Base-by-base conservation (phyloP, 352 stramenopile species). In the Phytophthora brassicae region DNA sequence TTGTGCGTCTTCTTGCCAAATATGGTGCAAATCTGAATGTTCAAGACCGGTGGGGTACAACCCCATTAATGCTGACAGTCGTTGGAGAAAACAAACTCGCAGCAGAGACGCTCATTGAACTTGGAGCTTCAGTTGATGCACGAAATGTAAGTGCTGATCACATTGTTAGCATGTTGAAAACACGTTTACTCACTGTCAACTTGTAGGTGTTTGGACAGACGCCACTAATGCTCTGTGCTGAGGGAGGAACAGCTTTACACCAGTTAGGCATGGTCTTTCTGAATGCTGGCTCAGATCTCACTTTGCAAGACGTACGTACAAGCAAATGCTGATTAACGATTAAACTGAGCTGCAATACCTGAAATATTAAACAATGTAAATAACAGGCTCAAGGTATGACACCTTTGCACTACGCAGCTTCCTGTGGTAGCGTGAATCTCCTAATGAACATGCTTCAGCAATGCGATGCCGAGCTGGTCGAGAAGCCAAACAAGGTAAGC, bases 1-100 rank as follows among this genome's bases (percentile, higher is more conserved):
- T 91, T 38, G 83, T 94, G 41, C 82, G 83, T 19, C 58, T 94
- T 41, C 67, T 94, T 16, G 77, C 81, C n/a, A 92, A 91, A 46
- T 77, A 91, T 43, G 85, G 83, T 17, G 81, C 85, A 2, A 74
- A 89, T 49, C 45, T 94, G 29, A 89, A 94, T 29, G 70, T 88
- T 2, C 72, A 88, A 69, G 85, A 94, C 29, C 72, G 74, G 14
- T 92, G 83, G 83, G 77, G 83, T 13, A 92, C 81, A 3, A 92
- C 83, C 12, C 82, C 84, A 6, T 70, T 94, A 26, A 94, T 94
- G 81, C 47, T 94, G 54, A 89, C 81, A 1, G 81, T 92, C 8
- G 68, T 91, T 5, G 85, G 85, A 16, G 82, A 91, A 46, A 91
- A 69, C 42, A 81, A 81, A 46, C 46, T 57, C 9, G 82, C 78